Percentiles rank a stretch among this genome's conserved stretches.
These are phyloP conservation scores for Debaryomycetaceae sp. DNA, from an alignment of 1,139 yeast species.

Conservation along the genomic window DNA sequence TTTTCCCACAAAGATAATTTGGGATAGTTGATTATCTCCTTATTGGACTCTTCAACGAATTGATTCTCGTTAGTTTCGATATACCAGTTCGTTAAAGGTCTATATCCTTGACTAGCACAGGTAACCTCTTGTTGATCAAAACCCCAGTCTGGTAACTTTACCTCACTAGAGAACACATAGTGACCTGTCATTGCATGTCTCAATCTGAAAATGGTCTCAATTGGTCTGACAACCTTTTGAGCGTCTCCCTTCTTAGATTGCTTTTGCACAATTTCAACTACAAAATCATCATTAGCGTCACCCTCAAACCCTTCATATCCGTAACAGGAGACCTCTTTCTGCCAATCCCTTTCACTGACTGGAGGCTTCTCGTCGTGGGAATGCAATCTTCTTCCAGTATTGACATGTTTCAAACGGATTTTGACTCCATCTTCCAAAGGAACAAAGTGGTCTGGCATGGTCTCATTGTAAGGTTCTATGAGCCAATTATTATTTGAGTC, in stretches of 20 bases:
- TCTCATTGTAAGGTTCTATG: constrained; percentile 62
- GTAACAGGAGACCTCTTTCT: constrained; percentile 88
- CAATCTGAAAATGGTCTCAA: constrained; percentile 81
- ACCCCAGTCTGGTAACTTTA: constrained; percentile 90
- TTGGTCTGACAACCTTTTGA: constrained; percentile 63
- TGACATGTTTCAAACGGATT: constrained; percentile 70
- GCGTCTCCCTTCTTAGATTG: constrained; percentile 57
- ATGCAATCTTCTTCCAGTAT: constrained; percentile 79
- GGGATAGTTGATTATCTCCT: constrained; percentile 52
- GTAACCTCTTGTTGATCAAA: constrained; percentile 90
- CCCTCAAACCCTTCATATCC: constrained; percentile 91
- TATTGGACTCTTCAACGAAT: constrained; percentile 18
- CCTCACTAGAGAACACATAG: constrained; percentile 80
- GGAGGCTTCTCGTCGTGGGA: constrained; percentile 96
- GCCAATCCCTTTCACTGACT: constrained; percentile 91
- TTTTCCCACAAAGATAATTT: constrained; percentile 64
- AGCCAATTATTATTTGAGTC: constrained; percentile 87
- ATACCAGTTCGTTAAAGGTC: constrained; percentile 79
- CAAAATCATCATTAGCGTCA: constrained; percentile 93
- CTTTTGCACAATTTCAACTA: constrained; percentile 76
- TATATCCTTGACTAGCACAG: constrained; percentile 77
- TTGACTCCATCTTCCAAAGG: constrained; percentile 75
- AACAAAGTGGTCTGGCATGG: constrained; percentile 53
- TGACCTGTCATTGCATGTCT: constrained; percentile 90
- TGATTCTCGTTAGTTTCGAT: constrained; percentile 70